A percentile compares a stretch with the other conserved stretches of the same genome.
Conservation (phyloP, 31 red algal genomes). For the Porphyra umbilicalis region DNA sequence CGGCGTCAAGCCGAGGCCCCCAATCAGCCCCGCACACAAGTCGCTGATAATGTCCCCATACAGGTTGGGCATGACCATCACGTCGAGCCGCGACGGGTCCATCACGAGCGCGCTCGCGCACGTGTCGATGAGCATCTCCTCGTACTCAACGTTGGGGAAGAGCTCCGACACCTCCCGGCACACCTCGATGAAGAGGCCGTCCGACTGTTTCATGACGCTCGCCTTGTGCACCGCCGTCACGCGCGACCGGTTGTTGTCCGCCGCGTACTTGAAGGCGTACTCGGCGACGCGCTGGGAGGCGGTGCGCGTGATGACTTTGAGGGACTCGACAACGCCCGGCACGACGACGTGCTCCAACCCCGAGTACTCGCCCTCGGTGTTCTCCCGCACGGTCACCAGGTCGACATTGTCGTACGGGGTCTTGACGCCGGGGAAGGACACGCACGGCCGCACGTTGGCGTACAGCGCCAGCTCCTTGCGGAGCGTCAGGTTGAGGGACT, state of each 20-base stretch:
- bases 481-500: slow-evolving; percentile 88
- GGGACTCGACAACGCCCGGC: slow-evolving; percentile 93
- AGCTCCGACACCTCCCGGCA: slow-evolving; percentile 57
- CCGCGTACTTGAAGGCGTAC: slow-evolving; percentile 95
- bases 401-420: slow-evolving; percentile 89
- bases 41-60: slow-evolving; percentile 96
- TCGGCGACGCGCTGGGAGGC: slow-evolving; percentile 74
- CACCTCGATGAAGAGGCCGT: slow-evolving; percentile 94
- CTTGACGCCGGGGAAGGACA: slow-evolving; percentile 90
- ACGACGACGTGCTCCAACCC: slow-evolving; percentile 88
- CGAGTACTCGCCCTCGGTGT: slow-evolving; percentile 98
- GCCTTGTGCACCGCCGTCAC: slow-evolving; percentile 99
- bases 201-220: slow-evolving; percentile 84
- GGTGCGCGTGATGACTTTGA: slow-evolving; percentile 91
- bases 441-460: slow-evolving; percentile 86
- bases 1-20: slow-evolving; percentile 90
- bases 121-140: slow-evolving; percentile 91
- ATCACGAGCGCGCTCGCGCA: slow-evolving; percentile 59
- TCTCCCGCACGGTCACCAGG: slow-evolving; percentile 95
- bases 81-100: slow-evolving; percentile 77
- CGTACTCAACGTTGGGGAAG: slow-evolving; percentile 73
- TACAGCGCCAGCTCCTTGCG: slow-evolving; percentile 83
- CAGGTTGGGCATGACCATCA: slow-evolving; percentile 98
- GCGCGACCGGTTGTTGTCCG: slow-evolving; percentile 58
- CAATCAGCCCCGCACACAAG: slow-evolving; percentile 91